These are phyloP conservation scores for Stentor coeruleus DNA, from an alignment of 73 alveolate genomes.

Conservation along the genomic window DNA sequence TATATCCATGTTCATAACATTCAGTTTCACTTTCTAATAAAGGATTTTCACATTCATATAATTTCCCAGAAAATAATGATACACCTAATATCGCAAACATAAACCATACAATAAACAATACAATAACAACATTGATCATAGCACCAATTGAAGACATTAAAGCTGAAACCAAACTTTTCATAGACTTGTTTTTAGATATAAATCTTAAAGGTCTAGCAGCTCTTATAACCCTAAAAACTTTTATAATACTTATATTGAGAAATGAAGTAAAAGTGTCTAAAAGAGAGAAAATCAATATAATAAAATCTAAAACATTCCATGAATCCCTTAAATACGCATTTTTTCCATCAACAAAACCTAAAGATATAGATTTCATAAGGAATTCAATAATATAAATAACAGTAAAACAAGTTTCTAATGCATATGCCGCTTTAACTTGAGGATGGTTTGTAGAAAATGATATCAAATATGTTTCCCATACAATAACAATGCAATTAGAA, in stretches of 20 bases:
- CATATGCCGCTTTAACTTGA: neutral
- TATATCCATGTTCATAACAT: constrained; percentile 55
- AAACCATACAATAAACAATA: constrained; percentile 83
- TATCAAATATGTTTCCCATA: constrained; percentile 40
- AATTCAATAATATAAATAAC: neutral
- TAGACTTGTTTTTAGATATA: constrained; percentile 73
- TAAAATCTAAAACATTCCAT: constrained; percentile 93
- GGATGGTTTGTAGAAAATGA: neutral
- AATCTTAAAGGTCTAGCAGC: constrained; percentile 87
- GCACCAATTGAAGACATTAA: constrained; percentile 76
- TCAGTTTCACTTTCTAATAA: constrained; percentile 3
- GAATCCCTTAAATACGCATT: constrained; percentile 34
- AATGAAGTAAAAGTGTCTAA: constrained; percentile 61
- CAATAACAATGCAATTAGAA: constrained; percentile 18
- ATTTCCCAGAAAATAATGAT: constrained; percentile 69
- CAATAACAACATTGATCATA: constrained; percentile 76
- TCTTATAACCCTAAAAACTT: constrained; percentile 84
- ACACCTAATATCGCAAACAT: constrained; percentile 89
- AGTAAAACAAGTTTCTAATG: neutral
- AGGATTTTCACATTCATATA: constrained; percentile 53
- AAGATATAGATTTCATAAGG: neutral
- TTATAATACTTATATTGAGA: constrained; percentile 52
- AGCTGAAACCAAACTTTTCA: constrained; percentile 81
- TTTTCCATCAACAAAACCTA: neutral
- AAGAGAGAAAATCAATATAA: constrained; percentile 78